Evolutionary conservation across 2,329 filamentous ascomycete species (phyloP), one percentile per base, ranked within the genome.

Genomic region (Cladosporium sp.): DNA sequence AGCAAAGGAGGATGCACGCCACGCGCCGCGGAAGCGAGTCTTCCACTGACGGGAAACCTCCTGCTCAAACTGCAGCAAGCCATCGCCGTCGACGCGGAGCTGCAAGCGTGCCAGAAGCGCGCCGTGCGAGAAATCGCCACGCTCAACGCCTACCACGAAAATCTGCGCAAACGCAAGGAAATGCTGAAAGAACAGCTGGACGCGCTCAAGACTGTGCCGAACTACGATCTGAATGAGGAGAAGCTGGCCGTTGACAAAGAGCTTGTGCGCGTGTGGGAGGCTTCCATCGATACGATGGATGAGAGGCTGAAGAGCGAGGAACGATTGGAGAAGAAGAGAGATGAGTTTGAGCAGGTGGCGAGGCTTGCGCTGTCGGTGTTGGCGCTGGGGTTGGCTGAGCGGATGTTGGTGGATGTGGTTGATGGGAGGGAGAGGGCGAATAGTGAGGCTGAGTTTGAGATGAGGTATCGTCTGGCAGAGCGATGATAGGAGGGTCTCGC

Each of bases 281-380:
- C 61, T 55, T 63, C 61, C 2, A 63, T 63, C n/a, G 61, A 63
- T 14, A 31, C 61, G 21, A 56, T 63, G 61, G 61, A 63, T 18
- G 61, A 63, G n/a, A 29, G 61, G n/a, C 29, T 63, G 50, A 55
- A 37, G 50, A n/a, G 33, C 4, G 61, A 63, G 33, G 61, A 63
- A 37, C 23, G 50, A 28, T 26, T 63, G 49, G 61, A 63, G 61
- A 46, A 28, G 33, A 56, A 33, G 23, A 63, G 61, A 50, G 61
- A 46, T 11, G 50, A 31, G 50, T 56, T 63, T 33, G 61, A 63
- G 61, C 33, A 35, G 18, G 35, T 29, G 18, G 50, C 50, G 6
- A 33, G 61, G 33, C 50, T 35, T 14, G 61, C 50, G 33, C 14
- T 63, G 33, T 35, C 35, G 35, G 50, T 46, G 23, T 33, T 63